Evolutionary conservation across 108 stramenopile genomes (phyloP), one percentile per base, ranked within the genome.

Genomic region (Aureococcus anophagefferens): DNA sequence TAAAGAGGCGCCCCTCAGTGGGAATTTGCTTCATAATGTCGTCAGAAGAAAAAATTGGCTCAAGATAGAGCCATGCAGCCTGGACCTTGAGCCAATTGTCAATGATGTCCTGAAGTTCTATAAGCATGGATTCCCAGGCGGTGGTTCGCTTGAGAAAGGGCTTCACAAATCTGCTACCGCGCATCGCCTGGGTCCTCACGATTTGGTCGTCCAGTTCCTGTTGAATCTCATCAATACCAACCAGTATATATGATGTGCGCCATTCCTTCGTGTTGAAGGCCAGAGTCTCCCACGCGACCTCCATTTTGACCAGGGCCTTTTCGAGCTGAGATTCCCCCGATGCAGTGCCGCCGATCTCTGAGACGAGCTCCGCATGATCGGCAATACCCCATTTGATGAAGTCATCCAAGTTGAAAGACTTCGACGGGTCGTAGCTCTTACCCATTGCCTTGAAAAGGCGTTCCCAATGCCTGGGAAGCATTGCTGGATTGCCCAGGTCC

Each of bases 31-130:
- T 84, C 81, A 84, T 83, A 32, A 87, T 87, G 72, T 87, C 86
- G 66, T 87, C 86, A 0, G 85, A 85, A 46, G 67, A 72, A 76
- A 87, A 87, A 14, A 87, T 87, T 15, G 80, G 85, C 68, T 87
- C 86, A 14, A 87, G 78, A 71, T 87, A 87, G 83, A 84, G 82
- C 86, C 86, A 87, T 16, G 84, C 80, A 28, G 80, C 74, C 76
- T 88, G 87, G 65, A 87, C 74, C 70, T 87, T 85, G 21, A 88
- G 75, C 87, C 87, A 88, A 68, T 85, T 86, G 76, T 88, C 87
- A 29, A 88, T 76, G 45, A 85, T 85, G 21, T 86, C 82, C 64
- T 87, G 83, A 45, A 84, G 45, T 0, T 32, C 51, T 29, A 31
- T 70, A 30, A 88, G 81, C 16, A 83, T 84, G 21, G 72, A 63